Percentiles rank a stretch among this genome's conserved stretches.
These are phyloP conservation scores for Farysia itapuensis DNA, from an alignment of 1,284 basidiomycete species.

Conservation along the genomic window DNA sequence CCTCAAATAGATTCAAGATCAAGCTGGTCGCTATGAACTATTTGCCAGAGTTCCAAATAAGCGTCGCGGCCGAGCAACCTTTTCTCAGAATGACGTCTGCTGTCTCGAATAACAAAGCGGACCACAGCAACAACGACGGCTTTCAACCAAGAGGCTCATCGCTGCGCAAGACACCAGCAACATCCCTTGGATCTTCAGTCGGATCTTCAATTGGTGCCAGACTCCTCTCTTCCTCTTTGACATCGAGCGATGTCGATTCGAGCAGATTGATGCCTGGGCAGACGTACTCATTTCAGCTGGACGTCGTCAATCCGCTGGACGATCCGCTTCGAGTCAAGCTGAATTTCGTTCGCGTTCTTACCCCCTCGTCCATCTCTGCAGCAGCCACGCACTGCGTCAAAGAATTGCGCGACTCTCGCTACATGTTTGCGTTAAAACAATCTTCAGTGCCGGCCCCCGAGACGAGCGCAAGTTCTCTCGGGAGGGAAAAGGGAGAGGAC, in stretches of 20 bases:
- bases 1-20: conserved; percentile 91
- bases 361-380: background rate
- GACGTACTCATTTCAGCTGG: conserved; percentile 40
- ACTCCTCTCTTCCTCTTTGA: conserved; percentile 4
- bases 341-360: conserved; percentile 19
- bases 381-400: background rate
- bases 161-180: conserved; percentile 13
- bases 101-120: too few relatives aligned
- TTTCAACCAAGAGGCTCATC: background rate
- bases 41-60: conserved; percentile 75
- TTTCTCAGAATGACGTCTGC: conserved; percentile 6
- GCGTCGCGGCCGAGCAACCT: conserved; percentile 24
- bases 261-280: conserved; percentile 19
- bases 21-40: conserved; percentile 93
- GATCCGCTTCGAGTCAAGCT: conserved; percentile 45
- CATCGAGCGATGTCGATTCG: conserved; percentile 22
- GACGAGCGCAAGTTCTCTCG: background rate
- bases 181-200: background rate
- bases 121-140: background rate
- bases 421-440: conserved; percentile 8
- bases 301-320: conserved; percentile 47
- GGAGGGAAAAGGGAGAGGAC: background rate
- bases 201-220: background rate
- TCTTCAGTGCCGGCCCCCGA: background rate
- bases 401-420: conserved; percentile 12